Base-by-base conservation (phyloP, 805 yeast genomes). In the Cyberlindnera xishuangbannaensis region DNA sequence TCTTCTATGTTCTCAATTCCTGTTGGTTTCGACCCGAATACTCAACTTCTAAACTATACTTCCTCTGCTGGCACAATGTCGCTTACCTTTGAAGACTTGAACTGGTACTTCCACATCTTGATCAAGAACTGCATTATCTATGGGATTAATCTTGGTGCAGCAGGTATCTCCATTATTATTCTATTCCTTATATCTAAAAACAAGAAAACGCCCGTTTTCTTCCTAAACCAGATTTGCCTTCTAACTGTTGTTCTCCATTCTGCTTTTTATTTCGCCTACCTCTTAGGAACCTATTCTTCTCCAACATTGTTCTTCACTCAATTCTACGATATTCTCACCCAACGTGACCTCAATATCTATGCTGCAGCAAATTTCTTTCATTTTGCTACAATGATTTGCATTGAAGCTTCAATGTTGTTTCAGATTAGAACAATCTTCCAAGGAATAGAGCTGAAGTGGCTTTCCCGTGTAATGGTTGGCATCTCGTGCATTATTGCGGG, bases 381-480 rank as follows among this genome's bases (percentile, higher is more conserved):
- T 42, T 65, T 78, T 5, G 40, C 86, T 10, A 58, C 86, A 27
- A 68, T 84, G 14, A 59, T 67, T 1, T 61, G 73, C 8, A 72
- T 88, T 34, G 83, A 85, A 54, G 41, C 62, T 0, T 78, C 92
- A 1, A 58, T 90, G 49, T 65, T 78, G 2, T 76, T 76, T 51
- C 97, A 90, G 59, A 72, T 83, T 7, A 69, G 65, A 41, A 71
- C 81, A 20, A 76, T 92, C 31, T 84, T 84, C 61, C 67, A 71
- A 36, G 64, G 72, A n/a, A 74, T 78, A 14, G 67, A 66, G n/a
- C 60, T 29, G 8, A 64, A 60, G 25, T 55, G 47, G 18, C 39
- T 71, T 22, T 72, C 78, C 2, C 35, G 53, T 24, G 6, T 57
- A 0, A 50, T 73, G 18, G 62, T 74, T 1, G 37, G 45, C 0